Percentiles rank a stretch among this genome's conserved stretches.
These are phyloP conservation scores for Fusarium sp. DNA, from an alignment of 2,329 filamentous ascomycete species.

Conservation along the genomic window DNA sequence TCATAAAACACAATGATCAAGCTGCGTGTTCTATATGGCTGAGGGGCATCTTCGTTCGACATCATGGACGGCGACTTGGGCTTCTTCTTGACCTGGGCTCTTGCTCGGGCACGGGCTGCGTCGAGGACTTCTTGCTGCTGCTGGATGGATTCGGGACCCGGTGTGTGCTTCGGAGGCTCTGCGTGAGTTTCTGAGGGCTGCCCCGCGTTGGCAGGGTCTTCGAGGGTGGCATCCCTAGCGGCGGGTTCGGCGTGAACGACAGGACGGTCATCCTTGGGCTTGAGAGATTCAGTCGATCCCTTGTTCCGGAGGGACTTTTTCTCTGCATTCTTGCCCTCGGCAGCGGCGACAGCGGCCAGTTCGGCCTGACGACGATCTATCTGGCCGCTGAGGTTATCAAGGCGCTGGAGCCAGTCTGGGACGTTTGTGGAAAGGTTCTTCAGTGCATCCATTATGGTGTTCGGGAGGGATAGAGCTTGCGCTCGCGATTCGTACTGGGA, in stretches of 20 bases:
- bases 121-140: slow-evolving; percentile 57
- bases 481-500: not conserved
- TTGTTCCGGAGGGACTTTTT: slow-evolving; percentile 58
- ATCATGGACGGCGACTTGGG: slow-evolving; percentile 61
- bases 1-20: slow-evolving; percentile 94
- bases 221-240: slow-evolving; percentile 26
- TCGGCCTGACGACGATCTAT: slow-evolving; percentile 68
- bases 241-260: slow-evolving; percentile 30
- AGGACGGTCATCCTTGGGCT: slow-evolving; percentile 54
- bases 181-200: slow-evolving; percentile 33
- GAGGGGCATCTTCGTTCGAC: slow-evolving; percentile 57
- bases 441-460: slow-evolving; percentile 60
- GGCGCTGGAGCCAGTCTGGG: slow-evolving; percentile 65
- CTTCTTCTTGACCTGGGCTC: slow-evolving; percentile 59
- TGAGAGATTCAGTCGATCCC: slow-evolving; percentile 63
- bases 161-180: slow-evolving; percentile 43
- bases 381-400: slow-evolving; percentile 67
- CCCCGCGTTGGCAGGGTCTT: slow-evolving; percentile 28
- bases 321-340: slow-evolving; percentile 42
- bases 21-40: slow-evolving; percentile 71
- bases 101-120: slow-evolving; percentile 51
- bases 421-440: slow-evolving; percentile 62
- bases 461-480: not conserved
- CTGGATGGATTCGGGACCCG: slow-evolving; percentile 41
- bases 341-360: slow-evolving; percentile 58